These are phyloP conservation scores for Cryptococcus sp. DNA, from an alignment of 1,284 basidiomycete species.

Conservation along the genomic window DNA sequence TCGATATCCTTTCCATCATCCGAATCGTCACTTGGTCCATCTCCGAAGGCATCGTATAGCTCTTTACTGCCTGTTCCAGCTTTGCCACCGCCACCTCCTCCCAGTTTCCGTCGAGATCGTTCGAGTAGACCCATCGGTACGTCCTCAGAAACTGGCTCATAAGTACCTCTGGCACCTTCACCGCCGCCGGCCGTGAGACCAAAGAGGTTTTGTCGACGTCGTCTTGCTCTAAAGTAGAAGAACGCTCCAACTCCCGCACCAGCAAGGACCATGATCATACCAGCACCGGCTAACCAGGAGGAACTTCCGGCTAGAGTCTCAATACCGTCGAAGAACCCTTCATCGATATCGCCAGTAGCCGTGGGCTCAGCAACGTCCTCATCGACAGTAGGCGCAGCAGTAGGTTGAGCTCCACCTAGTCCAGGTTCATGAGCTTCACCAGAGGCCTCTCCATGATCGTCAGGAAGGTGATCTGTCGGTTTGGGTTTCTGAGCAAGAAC, in stretches of 20 bases:
- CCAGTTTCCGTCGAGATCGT: conserved; percentile 33
- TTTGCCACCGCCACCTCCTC: conserved; percentile 43
- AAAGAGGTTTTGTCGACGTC: conserved; percentile 49
- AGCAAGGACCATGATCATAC: conserved; percentile 63
- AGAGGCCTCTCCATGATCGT: conserved; percentile 63
- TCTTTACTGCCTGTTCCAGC: conserved; percentile 59
- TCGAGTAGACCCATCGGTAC: conserved; percentile 66
- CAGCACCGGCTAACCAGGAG: conserved; percentile 78
- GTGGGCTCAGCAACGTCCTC: conserved; percentile 12
- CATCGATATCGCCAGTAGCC: conserved; percentile 52
- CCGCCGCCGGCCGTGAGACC: conserved; percentile 26
- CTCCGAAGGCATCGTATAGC: conserved; percentile 86
- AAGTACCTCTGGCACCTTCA: conserved; percentile 53
- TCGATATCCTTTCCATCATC: conserved; percentile 20
- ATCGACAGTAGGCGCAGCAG: conserved; percentile 3
- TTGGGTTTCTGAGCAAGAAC: conserved; percentile 60
- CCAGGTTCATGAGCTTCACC: conserved; percentile 41
- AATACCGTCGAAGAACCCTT: conserved; percentile 82
- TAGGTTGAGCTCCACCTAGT: conserved; percentile 11
- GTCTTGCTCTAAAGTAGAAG: conserved; percentile 57
- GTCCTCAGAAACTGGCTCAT: conserved; percentile 67
- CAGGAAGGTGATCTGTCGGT: conserved; percentile 82
- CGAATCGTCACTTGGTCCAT: conserved; percentile 48
- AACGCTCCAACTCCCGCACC: conserved; percentile 60
- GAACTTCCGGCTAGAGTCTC: conserved; percentile 68